Evolutionary conservation across 2,329 filamentous ascomycete genomes (phyloP).

Genomic region (Fusarium sp.): DNA sequence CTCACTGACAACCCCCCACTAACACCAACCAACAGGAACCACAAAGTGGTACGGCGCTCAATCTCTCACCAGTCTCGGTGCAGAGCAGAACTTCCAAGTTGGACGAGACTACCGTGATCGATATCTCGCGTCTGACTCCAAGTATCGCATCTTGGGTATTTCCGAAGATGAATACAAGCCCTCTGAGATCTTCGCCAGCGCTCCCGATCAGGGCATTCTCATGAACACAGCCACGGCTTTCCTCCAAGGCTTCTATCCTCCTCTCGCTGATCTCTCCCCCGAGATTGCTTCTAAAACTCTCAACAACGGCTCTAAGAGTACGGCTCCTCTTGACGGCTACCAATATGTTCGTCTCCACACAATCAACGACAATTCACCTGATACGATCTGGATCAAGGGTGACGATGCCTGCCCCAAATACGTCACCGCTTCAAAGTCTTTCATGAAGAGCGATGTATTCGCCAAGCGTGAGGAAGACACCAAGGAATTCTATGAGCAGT

Average conservation of each 20-base stretch:
- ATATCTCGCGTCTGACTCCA: slow-evolving; percentile 47
- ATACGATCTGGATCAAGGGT: slow-evolving; percentile 56
- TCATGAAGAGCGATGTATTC: slow-evolving; percentile 49
- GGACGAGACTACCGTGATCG: slow-evolving; percentile 45
- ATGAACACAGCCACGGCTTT: slow-evolving; percentile 54
- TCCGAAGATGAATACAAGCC: slow-evolving; percentile 52
- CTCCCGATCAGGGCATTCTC: slow-evolving; percentile 52
- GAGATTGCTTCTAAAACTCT: slow-evolving; percentile 49
- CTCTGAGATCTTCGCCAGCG: slow-evolving; percentile 52
- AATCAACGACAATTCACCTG: slow-evolving; percentile 50
- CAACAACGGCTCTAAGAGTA: slow-evolving; percentile 51
- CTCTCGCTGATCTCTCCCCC: slow-evolving; percentile 46
- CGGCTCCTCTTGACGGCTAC: slow-evolving; percentile 52
- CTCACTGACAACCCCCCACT: neutral
- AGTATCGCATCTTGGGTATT: slow-evolving; percentile 51
- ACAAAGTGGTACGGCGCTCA: slow-evolving; percentile 54
- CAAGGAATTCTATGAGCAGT: slow-evolving; percentile 49
- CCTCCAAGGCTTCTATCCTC: slow-evolving; percentile 54
- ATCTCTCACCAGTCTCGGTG: slow-evolving; percentile 53
- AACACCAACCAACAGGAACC: slow-evolving; percentile 44
- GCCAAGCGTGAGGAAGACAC: slow-evolving; percentile 47
- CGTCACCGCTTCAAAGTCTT: slow-evolving; percentile 45
- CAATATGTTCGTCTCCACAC: slow-evolving; percentile 53
- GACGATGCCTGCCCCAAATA: slow-evolving; percentile 53
- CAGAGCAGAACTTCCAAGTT: slow-evolving; percentile 51